These are phyloP conservation scores for Candida labiduridarum DNA, from an alignment of 1,139 yeast genomes.

Conservation along the genomic window DNA sequence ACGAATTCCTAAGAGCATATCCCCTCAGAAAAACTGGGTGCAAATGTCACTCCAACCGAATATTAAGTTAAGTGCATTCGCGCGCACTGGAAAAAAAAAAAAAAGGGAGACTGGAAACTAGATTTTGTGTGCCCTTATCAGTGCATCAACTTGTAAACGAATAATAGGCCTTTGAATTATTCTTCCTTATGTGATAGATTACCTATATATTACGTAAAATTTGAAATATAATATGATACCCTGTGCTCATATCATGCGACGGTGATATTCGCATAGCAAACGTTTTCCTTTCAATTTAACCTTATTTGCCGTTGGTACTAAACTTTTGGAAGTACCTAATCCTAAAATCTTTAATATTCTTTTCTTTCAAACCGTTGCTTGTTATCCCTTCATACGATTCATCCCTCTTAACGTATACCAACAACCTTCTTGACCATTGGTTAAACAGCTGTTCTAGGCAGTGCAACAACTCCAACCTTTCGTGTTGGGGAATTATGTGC, in stretches of 20 bases:
- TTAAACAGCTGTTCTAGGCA: conserved; percentile 86
- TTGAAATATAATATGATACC: not conserved
- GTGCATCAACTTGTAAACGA: conserved; percentile 2
- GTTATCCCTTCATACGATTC: conserved; percentile 59
- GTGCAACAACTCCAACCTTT: conserved; percentile 66
- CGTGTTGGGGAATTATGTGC: conserved; percentile 80
- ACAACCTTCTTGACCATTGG: conserved; percentile 86
- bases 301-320: conserved; percentile 32
- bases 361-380: conserved; percentile 44
- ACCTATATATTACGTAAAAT: not conserved
- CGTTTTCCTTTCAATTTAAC: not conserved
- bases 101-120: not conserved
- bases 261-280: not conserved
- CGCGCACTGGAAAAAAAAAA: not conserved
- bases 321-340: conserved; percentile 79
- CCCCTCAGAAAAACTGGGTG: not conserved
- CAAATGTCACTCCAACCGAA: not conserved
- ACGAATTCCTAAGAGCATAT: conserved; percentile 1
- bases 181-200: not conserved
- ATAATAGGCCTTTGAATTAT: not conserved
- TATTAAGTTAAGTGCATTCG: not conserved
- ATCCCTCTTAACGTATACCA: conserved; percentile 77
- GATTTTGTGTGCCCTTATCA: not conserved
- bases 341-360: conserved; percentile 62
- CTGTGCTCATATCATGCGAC: not conserved